Conservation (phyloP, 1,284 basidiomycete species). For the Phylloporus sp. region DNA sequence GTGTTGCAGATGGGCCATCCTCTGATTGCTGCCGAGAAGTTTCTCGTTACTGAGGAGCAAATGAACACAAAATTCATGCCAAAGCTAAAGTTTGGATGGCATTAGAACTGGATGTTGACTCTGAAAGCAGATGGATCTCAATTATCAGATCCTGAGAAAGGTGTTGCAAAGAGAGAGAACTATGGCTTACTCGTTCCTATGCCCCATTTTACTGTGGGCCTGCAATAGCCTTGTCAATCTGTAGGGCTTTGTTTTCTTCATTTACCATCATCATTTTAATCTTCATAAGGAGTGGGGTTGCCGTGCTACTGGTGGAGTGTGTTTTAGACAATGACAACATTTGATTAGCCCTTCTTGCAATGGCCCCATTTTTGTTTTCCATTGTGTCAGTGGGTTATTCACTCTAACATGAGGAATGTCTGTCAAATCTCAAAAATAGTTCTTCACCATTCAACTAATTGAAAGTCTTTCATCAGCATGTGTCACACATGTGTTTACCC, state of each 20-base stretch:
- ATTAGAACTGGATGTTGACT: conserved; percentile 35
- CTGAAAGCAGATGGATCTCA: conserved; percentile 32
- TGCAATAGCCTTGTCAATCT: conserved; percentile 59
- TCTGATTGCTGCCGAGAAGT: conserved; percentile 79
- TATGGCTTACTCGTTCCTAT: conserved; percentile 68
- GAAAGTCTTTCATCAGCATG: conserved; percentile 55
- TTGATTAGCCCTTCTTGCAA: conserved; percentile 69
- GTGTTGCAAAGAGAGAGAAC: conserved; percentile 35
- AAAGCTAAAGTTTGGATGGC: conserved; percentile 27
- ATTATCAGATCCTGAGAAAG: conserved; percentile 50
- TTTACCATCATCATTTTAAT: conserved; percentile 41
- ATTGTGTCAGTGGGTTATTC: conserved; percentile 63
- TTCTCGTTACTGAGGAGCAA: conserved; percentile 35
- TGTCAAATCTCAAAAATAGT: conserved; percentile 41
- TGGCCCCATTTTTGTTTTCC: conserved; percentile 72
- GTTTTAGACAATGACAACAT: conserved; percentile 66
- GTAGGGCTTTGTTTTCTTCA: conserved; percentile 50
- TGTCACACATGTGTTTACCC: background rate
- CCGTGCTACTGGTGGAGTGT: conserved; percentile 64
- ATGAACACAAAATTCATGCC: conserved; percentile 6
- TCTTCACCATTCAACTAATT: conserved; percentile 66
- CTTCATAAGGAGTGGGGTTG: conserved; percentile 62
- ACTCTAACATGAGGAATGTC: background rate
- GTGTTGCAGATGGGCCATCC: too few relatives aligned
- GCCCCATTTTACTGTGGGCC: conserved; percentile 81